Base-by-base conservation (phyloP, 176 grass and related monocot genomes). In the Eragrostis nindensis region DNA sequence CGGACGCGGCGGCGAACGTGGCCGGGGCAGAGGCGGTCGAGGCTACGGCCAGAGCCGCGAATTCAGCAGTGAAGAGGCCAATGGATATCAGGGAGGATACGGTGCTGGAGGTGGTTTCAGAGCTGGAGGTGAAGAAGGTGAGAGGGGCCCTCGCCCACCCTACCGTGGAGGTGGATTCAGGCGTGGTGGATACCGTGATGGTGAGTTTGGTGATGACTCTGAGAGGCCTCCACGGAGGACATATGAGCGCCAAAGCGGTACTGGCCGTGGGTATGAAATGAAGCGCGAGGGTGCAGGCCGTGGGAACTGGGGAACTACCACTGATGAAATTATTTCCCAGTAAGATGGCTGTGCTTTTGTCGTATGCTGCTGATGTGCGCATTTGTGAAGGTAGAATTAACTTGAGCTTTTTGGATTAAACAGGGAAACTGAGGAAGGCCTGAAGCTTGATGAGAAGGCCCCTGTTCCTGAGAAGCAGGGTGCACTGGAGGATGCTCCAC, bases 261-360 rank as follows among this genome's bases (percentile, higher is more conserved):
- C 95, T 8, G 95, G 92, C 27, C 92, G 48, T 25, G 95, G 92
- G 18, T 92, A 81, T 86, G 95, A 98, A 67, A 46, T 92, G 66
- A 94, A 92, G 78, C 95, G 90, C 0, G 87, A 90, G 29, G 95
- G 95, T 56, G 48, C 92, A 14, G 95, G 92, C 43, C 92, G 87
- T 74, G 92, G 95, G 56, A 98, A 98, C 82, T 98, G 95, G 95
- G 95, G 95, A 64, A 87, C 83, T 81, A 63, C 85, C 55, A 76
- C 90, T 81, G 90, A 98, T 65, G 95, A 94, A 83, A 24, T 82
- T 40, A 29, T 90, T 32, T 18, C 76, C 59, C 90, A 84, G 90
- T 91, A 82, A 83, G 86, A 68, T 45, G 40, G 24, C 26, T 80
- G 11, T n/a, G 43, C 57, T 26, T 75, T 62, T 54, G 1, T 5